phyloP scores from a whole-genome alignment of 2,329 filamentous ascomycete genomes.

The Cadophora luteo-olivacea region DNA sequence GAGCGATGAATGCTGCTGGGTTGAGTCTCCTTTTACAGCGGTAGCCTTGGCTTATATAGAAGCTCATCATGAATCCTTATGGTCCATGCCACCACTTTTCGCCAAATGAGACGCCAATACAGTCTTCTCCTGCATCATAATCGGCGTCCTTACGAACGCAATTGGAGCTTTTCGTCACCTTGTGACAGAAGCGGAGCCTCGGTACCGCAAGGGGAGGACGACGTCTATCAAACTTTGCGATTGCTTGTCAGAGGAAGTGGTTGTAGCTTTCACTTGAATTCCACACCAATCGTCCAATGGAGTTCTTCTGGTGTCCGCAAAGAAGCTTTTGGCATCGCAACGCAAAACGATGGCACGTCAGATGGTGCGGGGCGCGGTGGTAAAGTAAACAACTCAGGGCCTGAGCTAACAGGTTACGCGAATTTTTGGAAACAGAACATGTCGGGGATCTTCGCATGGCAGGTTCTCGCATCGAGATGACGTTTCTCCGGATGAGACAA shows the following conservation, averaged over 20 bases:
- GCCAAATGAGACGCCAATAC: not conserved
- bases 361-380: not conserved
- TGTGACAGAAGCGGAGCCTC: not conserved
- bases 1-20: not conserved
- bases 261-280: not conserved
- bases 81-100: not conserved
- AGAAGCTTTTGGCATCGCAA: constrained; percentile 1
- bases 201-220: not conserved
- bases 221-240: not conserved
- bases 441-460: constrained; percentile 3
- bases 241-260: not conserved
- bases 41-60: not conserved
- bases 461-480: not conserved
- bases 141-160: not conserved
- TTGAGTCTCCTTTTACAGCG: not conserved
- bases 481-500: not conserved
- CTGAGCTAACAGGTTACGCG: not conserved
- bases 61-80: not conserved
- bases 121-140: not conserved
- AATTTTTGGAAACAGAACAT: not conserved
- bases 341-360: not conserved
- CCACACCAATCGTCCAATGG: not conserved
- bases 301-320: not conserved
- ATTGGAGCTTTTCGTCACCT: not conserved
- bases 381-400: not conserved